Base-by-base conservation (phyloP, 495 filamentous ascomycete species). In the Aspergillus diversus region DNA sequence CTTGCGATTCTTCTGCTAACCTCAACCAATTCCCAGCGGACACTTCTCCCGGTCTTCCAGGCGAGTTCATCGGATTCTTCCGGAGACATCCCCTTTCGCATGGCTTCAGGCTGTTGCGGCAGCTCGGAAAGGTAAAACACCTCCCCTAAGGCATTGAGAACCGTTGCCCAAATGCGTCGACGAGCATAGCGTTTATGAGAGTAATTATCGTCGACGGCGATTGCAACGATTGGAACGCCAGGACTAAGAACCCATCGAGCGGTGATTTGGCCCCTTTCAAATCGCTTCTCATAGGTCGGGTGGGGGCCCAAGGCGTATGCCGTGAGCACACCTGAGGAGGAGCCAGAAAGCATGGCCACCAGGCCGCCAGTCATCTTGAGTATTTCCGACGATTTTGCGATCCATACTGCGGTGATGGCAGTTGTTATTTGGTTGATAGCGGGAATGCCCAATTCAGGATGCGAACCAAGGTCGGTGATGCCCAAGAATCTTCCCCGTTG, bases 111-210 rank as follows among this genome's bases (percentile, higher is more conserved):
- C 34, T 82, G 75, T 15, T 67, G 75, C 1, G 92, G 91, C 8
- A 89, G 77, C 33, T 90, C 86, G 6, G 83, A 87, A 4, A 97
- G 79, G 66, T 92, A 97, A 72, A 89, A 98, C 2, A 97, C 80
- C 72, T 99, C 95, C 1, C 95, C 95, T 13, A 99, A 76, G 8
- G 95, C 95, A 70, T 99, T 98, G 43, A 99, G 77, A 33, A 84
- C 90, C 35, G 91, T 88, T 16, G 92, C 92, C 92, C 93, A 98
- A 5, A 92, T 84, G 33, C 92, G 88, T 21, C 85, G 82, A 49
- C 87, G 80, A 9, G 83, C 77, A 66, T 89, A 84, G 32, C 93
- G 87, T 64, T 85, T 85, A 16, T 81, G 66, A 31, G 86, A 90
- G 71, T 90, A 93, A 34, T 84, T 84, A 33, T 96, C 91, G 67